These are phyloP conservation scores for Parascedosporium putredinis DNA, from an alignment of 2,329 filamentous ascomycete genomes.

Conservation along the genomic window DNA sequence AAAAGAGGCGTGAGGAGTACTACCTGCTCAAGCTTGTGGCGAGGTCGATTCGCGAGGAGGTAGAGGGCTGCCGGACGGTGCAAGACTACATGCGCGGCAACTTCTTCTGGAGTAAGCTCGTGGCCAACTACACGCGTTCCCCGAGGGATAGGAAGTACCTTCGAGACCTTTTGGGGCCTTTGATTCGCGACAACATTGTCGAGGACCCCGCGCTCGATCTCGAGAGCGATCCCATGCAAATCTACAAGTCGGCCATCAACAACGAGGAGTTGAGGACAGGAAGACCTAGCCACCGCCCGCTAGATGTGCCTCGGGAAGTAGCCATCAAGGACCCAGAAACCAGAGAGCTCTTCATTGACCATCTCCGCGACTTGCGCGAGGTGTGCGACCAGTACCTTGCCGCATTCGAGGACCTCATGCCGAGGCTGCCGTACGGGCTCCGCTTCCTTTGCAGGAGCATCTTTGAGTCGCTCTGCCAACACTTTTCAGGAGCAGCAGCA, in stretches of 20 bases:
- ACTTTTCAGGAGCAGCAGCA: constrained; percentile 71
- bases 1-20: constrained; percentile 94
- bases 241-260: constrained; percentile 90
- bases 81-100: constrained; percentile 84
- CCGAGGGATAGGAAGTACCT: constrained; percentile 89
- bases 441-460: constrained; percentile 81
- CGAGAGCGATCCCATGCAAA: constrained; percentile 95
- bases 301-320: constrained; percentile 80
- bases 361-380: constrained; percentile 85
- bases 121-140: constrained; percentile 79
- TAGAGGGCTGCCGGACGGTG: constrained; percentile 60
- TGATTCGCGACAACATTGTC: constrained; percentile 86
- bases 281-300: constrained; percentile 65
- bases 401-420: constrained; percentile 69
- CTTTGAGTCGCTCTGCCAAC: constrained; percentile 64
- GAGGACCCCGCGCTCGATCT: constrained; percentile 85
- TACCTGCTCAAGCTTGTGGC: constrained; percentile 84
- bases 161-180: constrained; percentile 69
- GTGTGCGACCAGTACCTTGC: constrained; percentile 86
- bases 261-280: constrained; percentile 95
- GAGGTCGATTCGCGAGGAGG: constrained; percentile 74
- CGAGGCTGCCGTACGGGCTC: constrained; percentile 86
- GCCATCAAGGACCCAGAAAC: constrained; percentile 96
- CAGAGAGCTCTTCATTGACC: constrained; percentile 82
- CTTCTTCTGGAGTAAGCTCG: constrained; percentile 85